phyloP scores from a whole-genome alignment of 345 rosid species.

The Eucalyptus dawsonii region DNA sequence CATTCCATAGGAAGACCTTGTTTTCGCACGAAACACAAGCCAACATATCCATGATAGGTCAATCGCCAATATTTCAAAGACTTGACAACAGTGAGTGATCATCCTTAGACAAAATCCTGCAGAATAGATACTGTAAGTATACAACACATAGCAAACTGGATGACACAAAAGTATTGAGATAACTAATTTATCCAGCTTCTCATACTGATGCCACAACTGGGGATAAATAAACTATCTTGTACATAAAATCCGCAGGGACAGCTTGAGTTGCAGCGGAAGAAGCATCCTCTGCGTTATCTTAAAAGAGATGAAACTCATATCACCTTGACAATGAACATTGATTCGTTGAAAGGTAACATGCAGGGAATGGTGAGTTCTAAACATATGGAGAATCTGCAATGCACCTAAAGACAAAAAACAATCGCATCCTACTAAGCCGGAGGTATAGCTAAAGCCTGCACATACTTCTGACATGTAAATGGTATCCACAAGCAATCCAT shows the following conservation, averaged over 20 bases:
- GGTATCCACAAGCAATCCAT: neutral
- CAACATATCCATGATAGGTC: neutral
- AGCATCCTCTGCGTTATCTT: neutral
- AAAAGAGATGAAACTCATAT: neutral
- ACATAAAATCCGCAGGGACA: neutral
- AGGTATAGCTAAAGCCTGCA: neutral
- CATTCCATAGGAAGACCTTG: neutral
- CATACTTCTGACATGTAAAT: neutral
- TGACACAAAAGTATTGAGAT: neutral
- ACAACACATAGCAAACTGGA: neutral
- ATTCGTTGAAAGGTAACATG: neutral
- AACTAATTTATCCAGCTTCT: neutral
- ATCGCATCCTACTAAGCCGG: neutral
- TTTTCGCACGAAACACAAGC: neutral
- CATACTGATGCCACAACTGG: neutral
- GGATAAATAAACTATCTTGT: neutral
- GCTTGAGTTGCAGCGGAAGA: neutral
- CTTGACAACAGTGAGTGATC: neutral
- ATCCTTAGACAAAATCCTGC: neutral
- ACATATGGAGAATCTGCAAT: neutral
- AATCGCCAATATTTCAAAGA: neutral
- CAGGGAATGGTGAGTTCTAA: neutral
- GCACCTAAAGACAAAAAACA: neutral
- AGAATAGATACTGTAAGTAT: neutral
- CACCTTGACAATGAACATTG: neutral